Evolutionary conservation across 345 rosid species (phyloP), one percentile per base, ranked within the genome.

Genomic region (Eucalyptus rudis): DNA sequence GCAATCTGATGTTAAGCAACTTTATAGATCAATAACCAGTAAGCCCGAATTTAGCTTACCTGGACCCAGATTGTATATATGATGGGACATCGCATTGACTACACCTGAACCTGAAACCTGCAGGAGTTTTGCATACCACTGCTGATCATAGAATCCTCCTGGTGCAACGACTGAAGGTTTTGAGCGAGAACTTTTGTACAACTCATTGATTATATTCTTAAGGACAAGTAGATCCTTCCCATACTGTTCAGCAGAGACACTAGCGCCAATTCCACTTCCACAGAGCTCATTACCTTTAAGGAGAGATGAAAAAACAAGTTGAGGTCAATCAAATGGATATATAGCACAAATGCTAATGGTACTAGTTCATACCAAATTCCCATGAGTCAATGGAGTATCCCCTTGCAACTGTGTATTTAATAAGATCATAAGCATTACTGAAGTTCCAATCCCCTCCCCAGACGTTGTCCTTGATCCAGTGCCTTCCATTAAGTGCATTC

Each of bases 361-460:
- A 47, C 15, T n/a, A 49, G 36, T 50, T 36, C 7, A n/a, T 94
- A 98, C 99, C 99, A 33, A 94, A 97, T 94, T 98, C 99, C 99
- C 99, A 98, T 56, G 99, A 96, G 90, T 98, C 98, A 88, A 98
- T 95, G 49, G 27, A 89, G 91, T 98, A 93, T 88, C 98, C 96
- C 90, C 94, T 94, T 87, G 96, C 94, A 89, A 96, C 90, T 4
- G 99, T 97, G 91, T 98, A 97, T 87, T 94, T 94, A 29, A 98
- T 93, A 89, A 98, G 94, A 90, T 94, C 96, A 91, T 87, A 91
- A 88, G 98, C 96, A 91, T 97, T 98, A 51, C 86, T 91, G 50
- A 94, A 92, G 94, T 96, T 94, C 99, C 99, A 98, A 45, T 94
- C 95, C 86, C 99, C 99, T 68, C 92, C 99, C 99, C 99, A 97